A percentile compares a stretch with the other conserved stretches of the same genome.
Conservation (phyloP, 208 protist species). For the Wallacemonas collosoma region DNA sequence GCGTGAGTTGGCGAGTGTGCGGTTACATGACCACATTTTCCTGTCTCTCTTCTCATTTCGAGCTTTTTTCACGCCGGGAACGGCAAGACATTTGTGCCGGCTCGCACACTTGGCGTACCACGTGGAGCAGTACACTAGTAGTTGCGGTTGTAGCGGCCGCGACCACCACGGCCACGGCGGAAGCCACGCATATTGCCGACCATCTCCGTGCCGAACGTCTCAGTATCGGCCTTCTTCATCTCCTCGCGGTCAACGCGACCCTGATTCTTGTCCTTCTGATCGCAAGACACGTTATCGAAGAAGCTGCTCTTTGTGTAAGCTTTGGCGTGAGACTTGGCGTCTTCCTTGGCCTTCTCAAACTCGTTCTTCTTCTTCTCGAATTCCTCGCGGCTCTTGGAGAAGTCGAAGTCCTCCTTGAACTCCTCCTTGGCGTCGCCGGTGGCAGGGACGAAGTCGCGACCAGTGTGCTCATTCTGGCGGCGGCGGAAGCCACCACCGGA, state of each 20-base stretch:
- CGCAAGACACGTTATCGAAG: constrained; percentile 89
- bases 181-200: constrained; percentile 78
- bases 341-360: constrained; percentile 89
- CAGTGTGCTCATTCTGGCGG: constrained; percentile 77
- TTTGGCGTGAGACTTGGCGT: constrained; percentile 66
- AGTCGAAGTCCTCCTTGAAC: constrained; percentile 92
- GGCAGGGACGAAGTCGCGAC: constrained; percentile 76
- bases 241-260: constrained; percentile 66
- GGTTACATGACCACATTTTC: too few species aligned
- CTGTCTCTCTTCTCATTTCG: too few species aligned
- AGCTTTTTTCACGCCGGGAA: too few species aligned
- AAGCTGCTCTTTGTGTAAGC: constrained; percentile 87
- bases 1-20: too few species aligned
- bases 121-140: constrained; percentile 25
- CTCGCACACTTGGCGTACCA: too few species aligned
- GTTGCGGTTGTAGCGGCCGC: constrained; percentile 66
- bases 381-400: constrained; percentile 80
- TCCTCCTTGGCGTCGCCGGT: constrained; percentile 66
- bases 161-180: constrained; percentile 66
- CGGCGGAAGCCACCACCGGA: constrained; percentile 53
- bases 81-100: too few species aligned
- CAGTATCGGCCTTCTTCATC: constrained; percentile 82
- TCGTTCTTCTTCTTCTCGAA: constrained; percentile 92
- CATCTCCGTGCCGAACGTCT: constrained; percentile 87
- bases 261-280: constrained; percentile 67